Conservation (phyloP, 2,329 filamentous ascomycete genomes). For the Phaeosphaeriaceae sp. region DNA sequence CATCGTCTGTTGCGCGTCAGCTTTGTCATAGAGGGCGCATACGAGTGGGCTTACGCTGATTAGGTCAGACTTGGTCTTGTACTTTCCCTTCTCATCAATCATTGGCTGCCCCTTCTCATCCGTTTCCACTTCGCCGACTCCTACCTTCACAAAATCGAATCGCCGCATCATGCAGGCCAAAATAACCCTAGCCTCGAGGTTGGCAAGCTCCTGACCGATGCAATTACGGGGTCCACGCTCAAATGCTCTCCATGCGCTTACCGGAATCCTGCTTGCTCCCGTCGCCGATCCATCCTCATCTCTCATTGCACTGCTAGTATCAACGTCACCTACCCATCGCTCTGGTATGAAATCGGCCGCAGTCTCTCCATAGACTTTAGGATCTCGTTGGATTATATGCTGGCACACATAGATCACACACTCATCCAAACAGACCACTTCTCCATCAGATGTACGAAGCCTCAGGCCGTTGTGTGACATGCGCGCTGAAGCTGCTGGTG, state of each 20-base stretch:
- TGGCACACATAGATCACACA: slow-evolving; percentile 54
- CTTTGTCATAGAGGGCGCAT: background rate
- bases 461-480: slow-evolving; percentile 48
- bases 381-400: slow-evolving; percentile 48
- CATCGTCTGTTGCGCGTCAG: slow-evolving; percentile 31
- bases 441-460: slow-evolving; percentile 51
- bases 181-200: slow-evolving; percentile 60
- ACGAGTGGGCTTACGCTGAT: slow-evolving; percentile 35
- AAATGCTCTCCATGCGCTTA: slow-evolving; percentile 61
- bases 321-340: slow-evolving; percentile 47
- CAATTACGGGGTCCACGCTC: slow-evolving; percentile 63
- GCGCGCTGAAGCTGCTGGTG: slow-evolving; percentile 56
- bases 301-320: slow-evolving; percentile 25
- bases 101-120: slow-evolving; percentile 33
- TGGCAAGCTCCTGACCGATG: slow-evolving; percentile 64
- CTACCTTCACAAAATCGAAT: slow-evolving; percentile 46
- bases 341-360: slow-evolving; percentile 44
- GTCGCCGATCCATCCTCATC: slow-evolving; percentile 17
- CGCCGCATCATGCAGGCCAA: slow-evolving; percentile 50
- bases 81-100: slow-evolving; percentile 36
- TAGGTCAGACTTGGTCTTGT: slow-evolving; percentile 37
- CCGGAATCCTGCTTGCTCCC: slow-evolving; percentile 37
- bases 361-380: slow-evolving; percentile 39
- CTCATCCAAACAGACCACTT: slow-evolving; percentile 53
- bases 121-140: slow-evolving; percentile 34